Evolutionary conservation across 2,329 filamentous ascomycete genomes (phyloP).

Genomic region (Blastomyces percursus): DNA sequence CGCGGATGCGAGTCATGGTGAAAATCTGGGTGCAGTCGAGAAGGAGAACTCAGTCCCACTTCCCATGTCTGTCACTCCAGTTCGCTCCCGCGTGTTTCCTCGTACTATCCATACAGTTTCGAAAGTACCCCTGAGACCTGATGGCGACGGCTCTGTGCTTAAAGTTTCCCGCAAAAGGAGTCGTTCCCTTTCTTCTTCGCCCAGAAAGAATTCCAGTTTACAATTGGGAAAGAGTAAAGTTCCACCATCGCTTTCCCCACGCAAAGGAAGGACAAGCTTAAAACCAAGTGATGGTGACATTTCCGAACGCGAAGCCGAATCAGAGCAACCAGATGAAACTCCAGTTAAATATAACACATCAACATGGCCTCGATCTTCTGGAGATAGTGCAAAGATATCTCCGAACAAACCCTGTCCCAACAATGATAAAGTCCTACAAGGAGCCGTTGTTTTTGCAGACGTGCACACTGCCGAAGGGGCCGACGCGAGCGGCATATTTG

Average conservation of each 20-base stretch:
- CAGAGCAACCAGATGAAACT: slow-evolving; percentile 2
- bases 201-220: slow-evolving; percentile 23
- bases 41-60: slow-evolving; percentile 12
- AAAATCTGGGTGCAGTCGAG: slow-evolving; percentile 16
- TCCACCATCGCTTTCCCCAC: slow-evolving; percentile 20
- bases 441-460: slow-evolving; percentile 71
- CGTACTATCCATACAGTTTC: slow-evolving; percentile 60
- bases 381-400: slow-evolving; percentile 20
- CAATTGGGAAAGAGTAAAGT: slow-evolving; percentile 19
- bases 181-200: slow-evolving; percentile 43
- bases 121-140: slow-evolving; percentile 63
- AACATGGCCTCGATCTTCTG: slow-evolving; percentile 6
- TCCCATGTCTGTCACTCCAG: slow-evolving; percentile 45
- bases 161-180: slow-evolving; percentile 37
- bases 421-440: slow-evolving; percentile 45
- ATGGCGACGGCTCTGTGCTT: slow-evolving; percentile 42
- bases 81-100: slow-evolving; percentile 37
- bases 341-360: neutral
- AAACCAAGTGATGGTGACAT: slow-evolving; percentile 1
- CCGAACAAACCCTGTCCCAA: slow-evolving; percentile 19
- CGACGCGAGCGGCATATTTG: slow-evolving; percentile 70
- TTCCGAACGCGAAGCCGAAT: slow-evolving; percentile 6
- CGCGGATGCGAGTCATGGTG: slow-evolving; percentile 16
- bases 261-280: slow-evolving; percentile 8
- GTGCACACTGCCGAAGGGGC: slow-evolving; percentile 72